Evolutionary conservation across 108 stramenopile species (phyloP).

Genomic region (Cyclotella choctawhatcheeana): DNA sequence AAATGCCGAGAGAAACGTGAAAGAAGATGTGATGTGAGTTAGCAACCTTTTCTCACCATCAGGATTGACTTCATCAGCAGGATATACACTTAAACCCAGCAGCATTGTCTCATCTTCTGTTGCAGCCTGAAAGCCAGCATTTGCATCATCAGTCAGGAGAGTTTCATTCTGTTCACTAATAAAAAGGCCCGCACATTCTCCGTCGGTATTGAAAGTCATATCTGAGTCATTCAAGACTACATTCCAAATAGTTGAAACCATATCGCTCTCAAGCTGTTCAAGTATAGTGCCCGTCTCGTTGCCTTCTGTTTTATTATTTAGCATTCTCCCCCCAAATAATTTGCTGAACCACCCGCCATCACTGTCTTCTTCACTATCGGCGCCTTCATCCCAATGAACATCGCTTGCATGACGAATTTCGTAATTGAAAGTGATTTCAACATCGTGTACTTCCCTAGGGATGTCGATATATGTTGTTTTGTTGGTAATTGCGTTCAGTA

Average conservation of each 20-base stretch:
- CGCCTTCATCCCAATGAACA: constrained; percentile 14
- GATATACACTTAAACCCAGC: constrained; percentile 26
- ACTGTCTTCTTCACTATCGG: constrained; percentile 13
- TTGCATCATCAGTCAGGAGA: constrained; percentile 11
- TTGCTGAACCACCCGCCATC: constrained; percentile 25
- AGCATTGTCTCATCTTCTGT: constrained; percentile 14
- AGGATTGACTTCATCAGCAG: constrained; percentile 30
- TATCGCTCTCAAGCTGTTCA: constrained; percentile 17
- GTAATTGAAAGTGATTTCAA: constrained; percentile 38
- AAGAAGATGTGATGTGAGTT: neutral
- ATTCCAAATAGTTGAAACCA: constrained; percentile 38
- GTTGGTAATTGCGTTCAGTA: constrained; percentile 35
- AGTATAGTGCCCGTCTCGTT: constrained; percentile 2
- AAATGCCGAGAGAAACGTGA: neutral
- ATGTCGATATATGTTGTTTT: constrained; percentile 25
- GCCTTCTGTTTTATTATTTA: constrained; percentile 17
- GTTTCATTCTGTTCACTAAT: constrained; percentile 17
- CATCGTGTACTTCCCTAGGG: constrained; percentile 28
- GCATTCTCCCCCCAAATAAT: constrained; percentile 19
- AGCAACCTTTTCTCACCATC: too few relatives aligned
- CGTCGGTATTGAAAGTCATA: constrained; percentile 26
- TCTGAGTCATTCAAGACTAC: constrained; percentile 19
- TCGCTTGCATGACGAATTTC: constrained; percentile 35
- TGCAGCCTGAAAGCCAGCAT: neutral
- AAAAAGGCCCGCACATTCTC: constrained; percentile 27